Base-by-base conservation (phyloP, 371 early-diverging fungal species). In the Mucor racemosus region DNA sequence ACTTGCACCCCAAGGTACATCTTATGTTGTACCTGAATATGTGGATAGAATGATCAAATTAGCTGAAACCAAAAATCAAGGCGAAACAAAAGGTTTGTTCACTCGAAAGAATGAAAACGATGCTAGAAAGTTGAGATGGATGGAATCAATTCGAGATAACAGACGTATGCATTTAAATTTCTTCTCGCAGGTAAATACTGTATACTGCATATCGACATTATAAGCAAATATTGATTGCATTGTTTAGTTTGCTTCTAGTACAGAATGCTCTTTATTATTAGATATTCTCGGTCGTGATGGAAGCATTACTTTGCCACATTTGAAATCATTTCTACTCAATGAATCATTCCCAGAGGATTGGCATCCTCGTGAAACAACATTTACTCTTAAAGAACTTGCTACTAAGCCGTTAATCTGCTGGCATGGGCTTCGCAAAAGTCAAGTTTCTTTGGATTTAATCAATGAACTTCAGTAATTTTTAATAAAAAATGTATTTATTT, bases 271-370 rank as follows among this genome's bases (percentile, higher is more conserved):
- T 6, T 54, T 77, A 14, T 36, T 76, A 11, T 26, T 76, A 59
- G 67, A 76, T 48, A 55, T 77, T 5, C 33, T 80, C 4, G 80
- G 80, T 11, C 76, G 76, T 39, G 64, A 76, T 34, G 68, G 68
- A 36, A 15, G 17, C 0, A 34, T 80, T 26, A 53, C 19, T 1
- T 64, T 65, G 3, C 69, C 69, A 34, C 77, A 80, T 40, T 62
- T 77, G 10, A 60, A 70, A 13, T 66, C 71, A 4, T 70, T 80
- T 42, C 64, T 80, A 2, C 41, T 74, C 6, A 66, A 80, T 15
- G 77, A 80, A 55, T 40, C 63, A 3, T 65, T 80, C 40, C 80
- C 80, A 26, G 68, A 68, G 8, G 76, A 74, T 41, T 80, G 80
- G 80, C 39, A 67, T 56, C 77, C 77, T 19, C 55, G 63, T 31